A percentile compares a stretch with the other conserved stretches of the same genome.
These are phyloP conservation scores for Colletotrichum nymphaeae DNA, from an alignment of 2,329 filamentous ascomycete species.

Conservation along the genomic window DNA sequence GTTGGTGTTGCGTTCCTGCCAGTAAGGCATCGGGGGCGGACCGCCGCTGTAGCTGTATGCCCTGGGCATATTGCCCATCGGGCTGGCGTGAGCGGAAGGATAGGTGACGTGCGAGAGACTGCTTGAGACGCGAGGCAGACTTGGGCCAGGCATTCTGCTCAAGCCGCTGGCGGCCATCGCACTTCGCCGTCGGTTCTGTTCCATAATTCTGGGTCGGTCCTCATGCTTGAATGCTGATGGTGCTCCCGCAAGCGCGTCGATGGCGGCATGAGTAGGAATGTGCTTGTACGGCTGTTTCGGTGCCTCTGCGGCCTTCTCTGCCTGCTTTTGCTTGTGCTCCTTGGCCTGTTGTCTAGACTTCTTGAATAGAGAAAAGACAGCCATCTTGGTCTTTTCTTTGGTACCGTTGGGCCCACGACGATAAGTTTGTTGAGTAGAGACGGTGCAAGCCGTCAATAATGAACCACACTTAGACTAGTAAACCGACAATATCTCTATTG, in stretches of 20 bases:
- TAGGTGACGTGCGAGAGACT: constrained; percentile 60
- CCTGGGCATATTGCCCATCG: constrained; percentile 52
- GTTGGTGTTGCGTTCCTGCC: constrained; percentile 44
- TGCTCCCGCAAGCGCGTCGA: constrained; percentile 66
- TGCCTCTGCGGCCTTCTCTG: constrained; percentile 55
- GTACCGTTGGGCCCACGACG: not conserved
- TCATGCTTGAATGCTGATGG: constrained; percentile 62
- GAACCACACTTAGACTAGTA: not conserved
- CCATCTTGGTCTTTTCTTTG: constrained; percentile 54
- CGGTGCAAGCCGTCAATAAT: not conserved
- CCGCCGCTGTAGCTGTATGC: constrained; percentile 57
- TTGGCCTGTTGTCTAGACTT: constrained; percentile 66
- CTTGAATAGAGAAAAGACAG: constrained; percentile 66
- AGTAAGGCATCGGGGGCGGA: constrained; percentile 41
- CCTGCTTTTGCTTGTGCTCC: constrained; percentile 61
- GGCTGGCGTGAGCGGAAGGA: constrained; percentile 53
- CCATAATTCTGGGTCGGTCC: constrained; percentile 60
- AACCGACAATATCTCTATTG: not conserved
- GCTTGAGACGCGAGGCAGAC: constrained; percentile 58
- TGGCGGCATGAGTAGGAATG: constrained; percentile 70
- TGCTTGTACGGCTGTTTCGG: constrained; percentile 65
- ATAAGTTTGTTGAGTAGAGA: not conserved
- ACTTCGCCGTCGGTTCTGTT: constrained; percentile 62
- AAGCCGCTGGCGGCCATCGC: constrained; percentile 56
- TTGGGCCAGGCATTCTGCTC: constrained; percentile 47